Evolutionary conservation across 108 stramenopile species (phyloP), one percentile per base, ranked within the genome.

Genomic region (Nitzschia sp.): DNA sequence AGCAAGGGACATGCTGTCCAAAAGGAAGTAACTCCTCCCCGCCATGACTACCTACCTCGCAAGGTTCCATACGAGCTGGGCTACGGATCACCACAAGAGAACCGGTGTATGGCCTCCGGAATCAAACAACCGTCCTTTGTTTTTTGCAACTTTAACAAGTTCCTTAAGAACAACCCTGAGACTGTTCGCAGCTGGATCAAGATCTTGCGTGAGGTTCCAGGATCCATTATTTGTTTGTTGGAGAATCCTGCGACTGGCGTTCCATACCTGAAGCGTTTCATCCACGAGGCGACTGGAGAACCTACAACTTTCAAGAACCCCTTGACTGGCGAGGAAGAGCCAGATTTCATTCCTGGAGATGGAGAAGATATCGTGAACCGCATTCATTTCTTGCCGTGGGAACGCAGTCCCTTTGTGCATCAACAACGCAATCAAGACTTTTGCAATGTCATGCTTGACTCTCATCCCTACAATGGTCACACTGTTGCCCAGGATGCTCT

Each of bases 101-200:
- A 92, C 77, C 80, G 86, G 0, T 92, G 91, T 41, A 44, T 91
- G 37, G 81, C 83, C 0, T 25, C 37, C 1, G 60, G 50, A 10
- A 51, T 50, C 3, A 54, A 59, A 9, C 77, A 62, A 52, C 80
- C 83, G 14, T 69, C 61, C 17, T 86, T 92, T 71, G 91, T 92
- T 0, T 92, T 79, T 72, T 92, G 91, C 63, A 92, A 92, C 67
- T 92, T 87, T 56, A 89, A 92, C 65, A 92, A 92, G 53, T 88
- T 92, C 55, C 72, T 92, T 22, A 92, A 92, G 67, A 84, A 88
- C 57, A 92, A 88, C 64, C 91, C 91, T 19, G 84, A 89, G 70
- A 92, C 91, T 6, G 65, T 89, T 20, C 55, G 79, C 57, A 87
- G 87, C 61, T 92, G 91, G 91, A 83, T 92, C 19, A 74, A 80